Evolutionary conservation across 2,329 filamentous ascomycete genomes (phyloP), one percentile per base, ranked within the genome.

Genomic region (Nothophoma quercina): DNA sequence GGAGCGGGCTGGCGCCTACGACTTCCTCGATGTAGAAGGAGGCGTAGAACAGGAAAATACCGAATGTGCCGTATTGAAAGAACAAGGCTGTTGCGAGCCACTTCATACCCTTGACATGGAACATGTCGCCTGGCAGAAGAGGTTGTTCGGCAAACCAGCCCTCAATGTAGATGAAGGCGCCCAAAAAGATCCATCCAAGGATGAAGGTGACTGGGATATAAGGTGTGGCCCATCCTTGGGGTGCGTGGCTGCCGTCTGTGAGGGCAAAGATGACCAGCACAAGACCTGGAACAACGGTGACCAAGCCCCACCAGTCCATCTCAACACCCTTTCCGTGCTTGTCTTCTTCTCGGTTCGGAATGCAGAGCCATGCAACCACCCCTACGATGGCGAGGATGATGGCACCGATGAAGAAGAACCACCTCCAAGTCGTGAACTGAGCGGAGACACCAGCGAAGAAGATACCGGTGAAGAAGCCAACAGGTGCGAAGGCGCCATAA

Each of bases 231-330:
- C 90, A 93, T 1, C 87, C 84, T 2, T 85, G 69, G 0, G 86
- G 82, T 0, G 88, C 88, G 68, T 90, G 85, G 0, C 86, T 83
- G 7, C 86, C 87, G 39, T 91, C 87, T 0, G 89, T 92, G 43
- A 95, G 83, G 0, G 89, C 88, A 63, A 87, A 93, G 0, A 91
- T 87, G 7, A 91, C 78, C 21, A 95, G 79, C 2, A 89, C 79
- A 10, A 92, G 72, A 0, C 87, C 89, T 7, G 73, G 68, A 1
- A 75, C 63, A 7, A 75, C 68, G 5, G 70, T 73, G 0, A 63
- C 50, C 3, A 70, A 63, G 9, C 73, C 73, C 56, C 62, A 59
- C 73, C 73, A 75, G 43, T 75, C 73, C 72, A 75, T 75, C 49
- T 63, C 71, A 6, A 72, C 50, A 0, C 36, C 55, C 13, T 52